Conservation (phyloP, 768 basidiomycete species). For the Auriscalpium orientale region DNA sequence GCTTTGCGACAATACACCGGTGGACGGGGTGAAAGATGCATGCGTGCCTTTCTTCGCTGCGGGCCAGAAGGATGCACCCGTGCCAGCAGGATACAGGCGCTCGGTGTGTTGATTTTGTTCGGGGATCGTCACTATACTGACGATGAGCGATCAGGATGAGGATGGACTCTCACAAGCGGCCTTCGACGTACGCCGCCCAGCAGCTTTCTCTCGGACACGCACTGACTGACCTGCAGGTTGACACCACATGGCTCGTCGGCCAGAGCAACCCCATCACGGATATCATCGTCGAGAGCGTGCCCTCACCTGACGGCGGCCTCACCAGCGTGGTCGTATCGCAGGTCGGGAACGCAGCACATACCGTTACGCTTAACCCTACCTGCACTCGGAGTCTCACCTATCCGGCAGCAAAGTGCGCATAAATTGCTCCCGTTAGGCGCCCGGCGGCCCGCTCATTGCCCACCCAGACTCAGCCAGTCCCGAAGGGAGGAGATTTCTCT, state of each 20-base stretch:
- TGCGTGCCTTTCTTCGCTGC: constrained; percentile 13
- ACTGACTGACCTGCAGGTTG: background rate
- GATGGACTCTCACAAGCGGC: too few relatives aligned
- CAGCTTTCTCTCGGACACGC: background rate
- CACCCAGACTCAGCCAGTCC: constrained; percentile 3
- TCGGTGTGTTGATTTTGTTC: too few relatives aligned
- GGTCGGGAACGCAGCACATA: background rate
- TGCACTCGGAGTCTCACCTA: constrained; percentile 9
- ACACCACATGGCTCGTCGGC: background rate
- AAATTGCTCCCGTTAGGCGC: too few relatives aligned
- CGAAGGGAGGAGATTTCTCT: constrained; percentile 10
- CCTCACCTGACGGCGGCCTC: background rate
- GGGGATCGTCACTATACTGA: too few relatives aligned
- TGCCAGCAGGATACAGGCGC: background rate
- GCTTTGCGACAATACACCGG: constrained; percentile 42
- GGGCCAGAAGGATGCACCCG: constrained; percentile 24
- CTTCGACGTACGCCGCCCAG: too few relatives aligned
- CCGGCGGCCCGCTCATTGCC: background rate
- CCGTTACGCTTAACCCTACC: background rate
- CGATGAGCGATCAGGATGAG: too few relatives aligned
- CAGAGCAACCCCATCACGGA: background rate
- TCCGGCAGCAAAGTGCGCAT: constrained; percentile 4
- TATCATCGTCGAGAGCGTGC: background rate
- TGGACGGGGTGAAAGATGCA: constrained; percentile 1
- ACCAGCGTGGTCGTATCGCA: constrained; percentile 1